A percentile compares a stretch with the other conserved stretches of the same genome.
These are phyloP conservation scores for Oryza glumipatula DNA, from an alignment of 176 grass and related monocot genomes.

Conservation along the genomic window DNA sequence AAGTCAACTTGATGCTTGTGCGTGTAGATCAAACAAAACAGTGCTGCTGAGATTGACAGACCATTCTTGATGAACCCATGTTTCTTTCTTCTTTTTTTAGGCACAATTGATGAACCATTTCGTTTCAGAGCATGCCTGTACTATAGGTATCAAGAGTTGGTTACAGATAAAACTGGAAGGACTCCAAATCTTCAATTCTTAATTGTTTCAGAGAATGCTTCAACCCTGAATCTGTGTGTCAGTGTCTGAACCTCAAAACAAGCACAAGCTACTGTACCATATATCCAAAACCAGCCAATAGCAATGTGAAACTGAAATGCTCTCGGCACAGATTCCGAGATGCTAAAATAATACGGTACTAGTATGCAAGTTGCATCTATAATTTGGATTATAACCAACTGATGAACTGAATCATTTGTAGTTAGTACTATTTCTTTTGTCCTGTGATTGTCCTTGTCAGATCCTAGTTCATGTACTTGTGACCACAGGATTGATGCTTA, in stretches of 20 bases:
- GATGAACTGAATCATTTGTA: not conserved
- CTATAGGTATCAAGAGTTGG: slow-evolving; percentile 10
- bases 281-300: not conserved
- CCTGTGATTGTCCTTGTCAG: slow-evolving; percentile 16
- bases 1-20: slow-evolving; percentile 41
- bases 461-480: not conserved
- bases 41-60: slow-evolving; percentile 6
- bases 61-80: not conserved
- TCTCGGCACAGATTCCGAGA: not conserved
- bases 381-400: not conserved
- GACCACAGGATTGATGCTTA: not conserved
- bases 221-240: slow-evolving; percentile 38
- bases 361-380: not conserved
- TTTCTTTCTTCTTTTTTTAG: too few relatives aligned
- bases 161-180: slow-evolving; percentile 9
- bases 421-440: slow-evolving; percentile 5
- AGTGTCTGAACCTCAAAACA: slow-evolving; percentile 44
- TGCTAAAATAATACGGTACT: not conserved
- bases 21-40: slow-evolving; percentile 1
- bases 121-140: slow-evolving; percentile 28
- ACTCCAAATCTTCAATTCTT: slow-evolving; percentile 9
- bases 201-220: slow-evolving; percentile 16
- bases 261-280: slow-evolving; percentile 19
- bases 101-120: not conserved
- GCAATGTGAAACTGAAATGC: slow-evolving; percentile 25